Base-by-base conservation (phyloP, 2,329 filamentous ascomycete species). In the Pyricularia pennisetigena region DNA sequence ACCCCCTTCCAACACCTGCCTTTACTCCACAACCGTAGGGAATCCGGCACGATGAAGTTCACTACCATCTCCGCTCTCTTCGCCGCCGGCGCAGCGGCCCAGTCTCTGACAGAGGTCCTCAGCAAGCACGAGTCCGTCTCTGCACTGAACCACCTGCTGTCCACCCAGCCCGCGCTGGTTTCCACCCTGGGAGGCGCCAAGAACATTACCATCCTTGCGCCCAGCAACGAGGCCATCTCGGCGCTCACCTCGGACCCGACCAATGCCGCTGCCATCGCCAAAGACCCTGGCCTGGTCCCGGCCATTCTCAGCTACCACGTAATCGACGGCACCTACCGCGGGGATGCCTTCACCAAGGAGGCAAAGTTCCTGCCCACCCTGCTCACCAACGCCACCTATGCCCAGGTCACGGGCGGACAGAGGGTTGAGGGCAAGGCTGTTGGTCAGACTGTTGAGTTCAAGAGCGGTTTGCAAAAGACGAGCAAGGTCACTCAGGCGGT, bases 391-490 rank as follows among this genome's bases (percentile, higher is more conserved):
- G 66, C 77, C 29, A 77, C 79, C 0, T 89, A 83, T 73, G 78
- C 82, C 71, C 87, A 87, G 68, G 82, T 90, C 9, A 86, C 85
- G 4, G 84, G 82, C 49, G 86, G 86, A 1, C 88, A 90, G 74
- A 79, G 83, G 10, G 81, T 89, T 4, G 79, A 85, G 69, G 69
- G 73, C 3, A 68, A 76, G 4, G 79, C 81, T 63, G 76, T 77
- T 32, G 78, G 79, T 5, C 81, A 84, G 1, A 78, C 79, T 0
- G 80, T 88, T 74, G 81, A 80, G 74, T 85, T 82, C 29, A 87
- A 85, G 26, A 54, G n/a, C 59, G 67, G 64, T 23, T 20, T 54
- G 35, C n/a, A 62, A 4, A 62, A 62, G 59, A 16, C 9, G 35
- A 26, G 35, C 57, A 68, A 64, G 14, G 61, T 63, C 4, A 62